Percentiles rank a stretch among this genome's conserved stretches.
Evolutionary conservation across 176 grass and related monocot species (phyloP).

Genomic region (Phragmites australis): DNA sequence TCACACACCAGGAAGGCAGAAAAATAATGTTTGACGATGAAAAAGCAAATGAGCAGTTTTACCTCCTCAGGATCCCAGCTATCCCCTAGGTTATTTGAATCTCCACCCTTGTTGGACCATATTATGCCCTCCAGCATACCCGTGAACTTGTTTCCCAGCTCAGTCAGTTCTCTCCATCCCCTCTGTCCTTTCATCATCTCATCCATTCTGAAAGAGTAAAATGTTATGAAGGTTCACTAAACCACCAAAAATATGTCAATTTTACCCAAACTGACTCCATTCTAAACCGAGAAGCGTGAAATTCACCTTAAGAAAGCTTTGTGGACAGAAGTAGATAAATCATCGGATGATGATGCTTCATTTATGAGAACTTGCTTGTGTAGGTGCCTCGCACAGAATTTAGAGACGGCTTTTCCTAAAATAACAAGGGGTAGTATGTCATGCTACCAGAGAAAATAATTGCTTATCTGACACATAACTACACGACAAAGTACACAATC

Average conservation of each 20-base stretch:
- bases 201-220: slow-evolving; percentile 76
- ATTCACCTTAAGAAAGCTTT: slow-evolving; percentile 89
- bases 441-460: neutral
- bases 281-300: neutral
- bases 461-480: neutral
- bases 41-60: neutral
- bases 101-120: slow-evolving; percentile 62
- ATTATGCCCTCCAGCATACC: slow-evolving; percentile 87
- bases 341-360: slow-evolving; percentile 59
- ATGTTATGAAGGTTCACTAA: slow-evolving; percentile 7
- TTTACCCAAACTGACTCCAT: slow-evolving; percentile 11
- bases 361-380: slow-evolving; percentile 70
- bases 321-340: slow-evolving; percentile 54
- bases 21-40: neutral
- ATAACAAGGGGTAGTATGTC: slow-evolving; percentile 3
- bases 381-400: slow-evolving; percentile 88
- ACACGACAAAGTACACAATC: neutral
- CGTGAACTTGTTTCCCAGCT: slow-evolving; percentile 75
- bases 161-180: slow-evolving; percentile 89
- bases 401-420: slow-evolving; percentile 89
- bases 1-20: neutral
- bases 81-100: slow-evolving; percentile 49
- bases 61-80: slow-evolving; percentile 73
- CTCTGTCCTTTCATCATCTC: slow-evolving; percentile 99
- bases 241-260: neutral